phyloP scores from a whole-genome alignment of 2,329 filamentous ascomycete genomes.

The Calonectria multiphialidica region DNA sequence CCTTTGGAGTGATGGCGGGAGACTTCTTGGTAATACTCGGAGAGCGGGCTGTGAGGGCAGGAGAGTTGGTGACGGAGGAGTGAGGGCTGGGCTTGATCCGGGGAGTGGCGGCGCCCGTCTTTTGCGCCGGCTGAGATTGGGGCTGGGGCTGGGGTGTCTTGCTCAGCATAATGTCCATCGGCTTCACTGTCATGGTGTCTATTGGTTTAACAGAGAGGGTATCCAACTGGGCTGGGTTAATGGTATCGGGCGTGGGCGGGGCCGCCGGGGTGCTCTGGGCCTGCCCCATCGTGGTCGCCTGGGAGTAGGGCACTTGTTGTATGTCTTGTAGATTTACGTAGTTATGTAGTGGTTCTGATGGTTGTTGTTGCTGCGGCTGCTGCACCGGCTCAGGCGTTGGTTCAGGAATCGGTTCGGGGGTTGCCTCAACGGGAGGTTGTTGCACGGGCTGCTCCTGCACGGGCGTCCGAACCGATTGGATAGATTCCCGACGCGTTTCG shows the following conservation, averaged over 20 bases:
- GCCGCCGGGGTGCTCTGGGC: conserved; percentile 32
- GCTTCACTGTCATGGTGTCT: conserved; percentile 41
- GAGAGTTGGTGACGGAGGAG: conserved; percentile 56
- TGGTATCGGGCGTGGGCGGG: conserved; percentile 27
- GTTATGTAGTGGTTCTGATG: conserved; percentile 33
- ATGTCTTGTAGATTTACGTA: conserved; percentile 56
- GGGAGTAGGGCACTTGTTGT: conserved; percentile 47
- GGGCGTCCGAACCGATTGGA: conserved; percentile 19
- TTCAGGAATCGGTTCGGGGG: conserved; percentile 35
- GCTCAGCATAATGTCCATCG: conserved; percentile 42
- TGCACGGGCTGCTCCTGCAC: conserved; percentile 32
- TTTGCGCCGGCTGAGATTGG: conserved; percentile 35
- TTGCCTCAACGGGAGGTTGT: conserved; percentile 30
- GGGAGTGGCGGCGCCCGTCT: conserved; percentile 37
- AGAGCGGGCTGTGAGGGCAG: conserved; percentile 54
- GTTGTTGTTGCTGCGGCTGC: conserved; percentile 38
- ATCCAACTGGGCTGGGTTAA: conserved; percentile 33
- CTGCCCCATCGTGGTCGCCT: conserved; percentile 40
- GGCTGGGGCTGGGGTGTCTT: conserved; percentile 31
- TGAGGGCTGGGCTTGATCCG: conserved; percentile 53
- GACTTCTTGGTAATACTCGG: conserved; percentile 57
- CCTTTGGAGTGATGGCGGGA: conserved; percentile 55
- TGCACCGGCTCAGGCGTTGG: conserved; percentile 37
- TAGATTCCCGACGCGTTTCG: conserved; percentile 17
- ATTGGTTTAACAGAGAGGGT: conserved; percentile 37